Evolutionary conservation across 495 filamentous ascomycete species (phyloP).

Genomic region (Cudoniella acicularis): DNA sequence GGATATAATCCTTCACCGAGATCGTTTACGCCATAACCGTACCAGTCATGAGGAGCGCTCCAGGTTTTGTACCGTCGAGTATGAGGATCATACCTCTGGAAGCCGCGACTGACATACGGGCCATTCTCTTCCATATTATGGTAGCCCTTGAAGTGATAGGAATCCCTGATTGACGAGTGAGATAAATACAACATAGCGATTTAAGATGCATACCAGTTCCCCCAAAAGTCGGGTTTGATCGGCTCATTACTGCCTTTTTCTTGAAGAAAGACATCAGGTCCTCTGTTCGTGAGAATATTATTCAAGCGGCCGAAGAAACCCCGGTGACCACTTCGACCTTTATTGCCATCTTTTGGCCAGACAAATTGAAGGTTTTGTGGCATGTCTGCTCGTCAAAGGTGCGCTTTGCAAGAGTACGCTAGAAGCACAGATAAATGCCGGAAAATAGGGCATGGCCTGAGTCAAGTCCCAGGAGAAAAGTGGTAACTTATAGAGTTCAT

Average conservation of each 20-base stretch:
- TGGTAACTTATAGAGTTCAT: neutral
- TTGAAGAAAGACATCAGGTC: conserved; percentile 41
- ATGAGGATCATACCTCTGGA: conserved; percentile 19
- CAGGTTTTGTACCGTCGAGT: conserved; percentile 18
- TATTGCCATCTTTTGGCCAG: conserved; percentile 30
- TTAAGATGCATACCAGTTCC: conserved; percentile 16
- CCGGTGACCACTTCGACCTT: conserved; percentile 7
- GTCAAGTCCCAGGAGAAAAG: neutral
- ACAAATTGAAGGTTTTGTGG: conserved; percentile 21
- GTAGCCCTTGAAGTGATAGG: conserved; percentile 10
- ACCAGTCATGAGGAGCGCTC: conserved; percentile 10
- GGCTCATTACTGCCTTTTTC: conserved; percentile 8
- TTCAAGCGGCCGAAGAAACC: conserved; percentile 34
- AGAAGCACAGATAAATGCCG: no score
- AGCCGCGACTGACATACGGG: neutral
- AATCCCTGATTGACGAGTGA: conserved; percentile 12
- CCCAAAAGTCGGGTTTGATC: conserved; percentile 20
- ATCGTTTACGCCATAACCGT: neutral
- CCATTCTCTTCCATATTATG: neutral
- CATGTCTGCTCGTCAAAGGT: neutral
- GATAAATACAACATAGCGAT: neutral
- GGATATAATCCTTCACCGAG: neutral
- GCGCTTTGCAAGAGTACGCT: no score
- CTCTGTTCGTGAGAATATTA: conserved; percentile 37
- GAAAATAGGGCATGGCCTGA: no score